Evolutionary conservation across 2,329 filamentous ascomycete genomes (phyloP).

Genomic region (Teratosphaeria nubilosa): DNA sequence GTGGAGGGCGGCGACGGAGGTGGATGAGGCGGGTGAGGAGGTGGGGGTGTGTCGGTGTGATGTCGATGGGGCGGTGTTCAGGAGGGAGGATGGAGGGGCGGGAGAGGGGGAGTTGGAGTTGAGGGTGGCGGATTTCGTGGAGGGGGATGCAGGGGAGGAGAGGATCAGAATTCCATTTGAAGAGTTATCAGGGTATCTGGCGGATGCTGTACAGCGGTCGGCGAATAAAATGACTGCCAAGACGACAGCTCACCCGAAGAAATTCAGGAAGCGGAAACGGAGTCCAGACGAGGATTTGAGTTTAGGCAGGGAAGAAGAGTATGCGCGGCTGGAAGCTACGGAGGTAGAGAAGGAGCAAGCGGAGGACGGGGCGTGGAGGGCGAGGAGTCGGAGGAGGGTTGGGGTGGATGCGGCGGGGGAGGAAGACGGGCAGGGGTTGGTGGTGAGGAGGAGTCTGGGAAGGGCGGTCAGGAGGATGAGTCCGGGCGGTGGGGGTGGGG

Average conservation of each 20-base stretch:
- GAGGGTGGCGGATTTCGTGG: conserved; percentile 7
- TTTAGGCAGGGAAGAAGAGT: conserved; percentile 6
- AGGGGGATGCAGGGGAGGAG: neutral
- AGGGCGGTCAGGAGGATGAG: no score
- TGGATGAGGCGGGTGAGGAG: conserved; percentile 13
- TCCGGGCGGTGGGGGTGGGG: no score
- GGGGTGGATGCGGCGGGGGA: no score
- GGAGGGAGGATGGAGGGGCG: conserved; percentile 3
- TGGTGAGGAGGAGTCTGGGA: no score
- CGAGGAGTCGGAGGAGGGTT: neutral
- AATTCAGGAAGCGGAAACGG: conserved; percentile 11
- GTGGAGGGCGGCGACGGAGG: conserved; percentile 19
- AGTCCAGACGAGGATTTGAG: conserved; percentile 11
- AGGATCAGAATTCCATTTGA: conserved; percentile 10
- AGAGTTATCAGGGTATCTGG: conserved; percentile 4
- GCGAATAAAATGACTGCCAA: neutral
- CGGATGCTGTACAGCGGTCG: neutral
- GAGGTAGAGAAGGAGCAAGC: conserved; percentile 4
- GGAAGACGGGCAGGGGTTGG: no score
- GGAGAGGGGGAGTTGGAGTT: conserved; percentile 6
- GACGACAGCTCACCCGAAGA: neutral
- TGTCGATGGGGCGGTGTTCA: conserved; percentile 5
- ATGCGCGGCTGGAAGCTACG: conserved; percentile 5
- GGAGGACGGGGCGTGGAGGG: conserved; percentile 5
- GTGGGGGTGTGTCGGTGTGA: conserved; percentile 10